These are phyloP conservation scores for Mitragyna speciosa DNA, from an alignment of 257 asterid species.

Conservation along the genomic window DNA sequence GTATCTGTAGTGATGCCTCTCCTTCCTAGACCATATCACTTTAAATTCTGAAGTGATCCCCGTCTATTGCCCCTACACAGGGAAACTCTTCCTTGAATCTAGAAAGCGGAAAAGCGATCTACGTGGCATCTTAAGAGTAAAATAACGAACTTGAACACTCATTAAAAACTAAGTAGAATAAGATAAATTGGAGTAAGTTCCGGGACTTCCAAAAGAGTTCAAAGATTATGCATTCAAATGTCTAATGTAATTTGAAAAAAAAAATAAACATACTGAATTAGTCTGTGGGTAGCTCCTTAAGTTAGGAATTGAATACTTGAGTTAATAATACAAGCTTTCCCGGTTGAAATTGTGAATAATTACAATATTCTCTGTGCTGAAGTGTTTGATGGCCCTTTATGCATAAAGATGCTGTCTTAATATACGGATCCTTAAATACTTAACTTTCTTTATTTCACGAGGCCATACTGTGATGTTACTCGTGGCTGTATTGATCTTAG, in stretches of 20 bases:
- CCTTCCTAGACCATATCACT: background rate
- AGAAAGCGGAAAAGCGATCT: background rate
- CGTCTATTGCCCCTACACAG: background rate
- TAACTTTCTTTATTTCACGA: background rate
- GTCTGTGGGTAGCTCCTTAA: background rate
- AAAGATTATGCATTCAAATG: background rate
- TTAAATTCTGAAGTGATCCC: background rate
- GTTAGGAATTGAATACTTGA: background rate
- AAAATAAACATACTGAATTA: background rate
- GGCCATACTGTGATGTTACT: conserved; percentile 4
- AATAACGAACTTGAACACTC: background rate
- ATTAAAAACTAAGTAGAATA: background rate
- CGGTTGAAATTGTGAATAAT: background rate
- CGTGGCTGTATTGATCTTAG: conserved; percentile 35
- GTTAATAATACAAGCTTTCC: background rate
- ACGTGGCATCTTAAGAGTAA: background rate
- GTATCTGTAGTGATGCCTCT: background rate
- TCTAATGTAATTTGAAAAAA: background rate
- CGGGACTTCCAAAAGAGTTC: background rate
- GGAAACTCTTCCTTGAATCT: background rate
- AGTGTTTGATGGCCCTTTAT: background rate
- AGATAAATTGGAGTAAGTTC: background rate
- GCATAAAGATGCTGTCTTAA: background rate
- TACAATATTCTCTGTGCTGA: background rate
- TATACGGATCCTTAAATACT: background rate